Evolutionary conservation across 257 asterid species (phyloP).

Genomic region (Solanum rostratum): DNA sequence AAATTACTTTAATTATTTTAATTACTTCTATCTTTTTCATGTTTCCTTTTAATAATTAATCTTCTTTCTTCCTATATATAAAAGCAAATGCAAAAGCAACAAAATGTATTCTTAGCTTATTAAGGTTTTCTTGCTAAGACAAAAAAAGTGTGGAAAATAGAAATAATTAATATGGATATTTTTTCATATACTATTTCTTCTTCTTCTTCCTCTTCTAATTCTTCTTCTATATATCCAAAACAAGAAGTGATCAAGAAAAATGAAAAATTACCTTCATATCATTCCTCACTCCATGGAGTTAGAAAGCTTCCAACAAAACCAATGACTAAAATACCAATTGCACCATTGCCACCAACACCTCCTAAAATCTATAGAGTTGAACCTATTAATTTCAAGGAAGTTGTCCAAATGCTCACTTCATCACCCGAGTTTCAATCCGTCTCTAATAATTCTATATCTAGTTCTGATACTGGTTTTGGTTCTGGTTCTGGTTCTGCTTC

Average conservation of each 20-base stretch:
- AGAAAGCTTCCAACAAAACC: slow-evolving; percentile 21
- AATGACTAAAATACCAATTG: slow-evolving; percentile 41
- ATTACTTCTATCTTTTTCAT: background rate
- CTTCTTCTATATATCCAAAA: background rate
- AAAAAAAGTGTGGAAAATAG: no score
- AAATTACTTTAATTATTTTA: background rate
- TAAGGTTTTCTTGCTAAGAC: background rate
- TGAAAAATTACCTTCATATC: slow-evolving; percentile 3
- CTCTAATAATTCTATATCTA: background rate
- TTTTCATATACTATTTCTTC: background rate
- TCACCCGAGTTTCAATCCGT: slow-evolving; percentile 16
- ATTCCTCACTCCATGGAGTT: slow-evolving; percentile 37
- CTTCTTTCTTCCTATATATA: background rate
- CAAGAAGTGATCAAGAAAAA: slow-evolving; percentile 2
- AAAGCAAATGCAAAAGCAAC: background rate
- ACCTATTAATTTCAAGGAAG: slow-evolving; percentile 40
- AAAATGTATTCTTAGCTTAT: background rate
- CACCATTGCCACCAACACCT: slow-evolving; percentile 60
- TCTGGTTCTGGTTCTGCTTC: background rate
- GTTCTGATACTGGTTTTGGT: background rate
- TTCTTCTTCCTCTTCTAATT: background rate
- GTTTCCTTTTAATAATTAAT: background rate
- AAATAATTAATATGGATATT: background rate
- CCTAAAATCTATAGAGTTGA: slow-evolving; percentile 62
- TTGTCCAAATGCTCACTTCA: slow-evolving; percentile 61